These are phyloP conservation scores for Pholiota conissans DNA, from an alignment of 768 basidiomycete genomes.

Conservation along the genomic window DNA sequence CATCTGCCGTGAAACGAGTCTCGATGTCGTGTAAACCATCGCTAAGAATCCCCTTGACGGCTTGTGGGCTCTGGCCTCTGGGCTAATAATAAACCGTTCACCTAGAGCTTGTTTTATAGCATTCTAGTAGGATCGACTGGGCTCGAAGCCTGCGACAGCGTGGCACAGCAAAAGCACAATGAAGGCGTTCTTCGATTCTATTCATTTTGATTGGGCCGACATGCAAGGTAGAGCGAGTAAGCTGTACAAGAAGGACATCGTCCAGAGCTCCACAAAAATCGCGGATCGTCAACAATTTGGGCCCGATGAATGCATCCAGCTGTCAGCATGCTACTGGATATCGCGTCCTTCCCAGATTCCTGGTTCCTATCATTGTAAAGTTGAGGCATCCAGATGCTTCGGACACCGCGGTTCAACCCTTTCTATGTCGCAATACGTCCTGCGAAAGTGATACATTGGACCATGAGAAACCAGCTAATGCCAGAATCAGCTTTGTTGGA, in stretches of 20 bases:
- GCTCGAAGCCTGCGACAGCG: background rate
- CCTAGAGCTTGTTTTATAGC: background rate
- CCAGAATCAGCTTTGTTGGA: background rate
- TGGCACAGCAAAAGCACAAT: background rate
- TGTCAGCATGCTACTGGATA: background rate
- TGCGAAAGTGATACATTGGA: background rate
- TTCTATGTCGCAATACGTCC: background rate
- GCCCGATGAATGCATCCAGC: background rate
- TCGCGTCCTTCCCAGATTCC: background rate
- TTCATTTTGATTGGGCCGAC: slow-evolving; percentile 3
- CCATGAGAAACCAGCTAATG: background rate
- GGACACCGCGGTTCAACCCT: background rate
- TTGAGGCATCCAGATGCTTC: background rate
- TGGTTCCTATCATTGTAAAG: background rate
- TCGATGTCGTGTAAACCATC: background rate
- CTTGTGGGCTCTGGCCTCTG: background rate
- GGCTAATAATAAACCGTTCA: background rate
- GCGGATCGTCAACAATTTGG: background rate
- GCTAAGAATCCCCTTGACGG: background rate
- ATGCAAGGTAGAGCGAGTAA: slow-evolving; percentile 4
- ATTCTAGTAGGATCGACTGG: background rate
- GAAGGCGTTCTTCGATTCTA: background rate
- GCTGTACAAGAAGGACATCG: background rate
- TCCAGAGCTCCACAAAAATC: background rate
- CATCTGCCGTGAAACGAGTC: background rate